These are phyloP conservation scores for Lenwebbia sp. DNA, from an alignment of 345 rosid species.

Conservation along the genomic window DNA sequence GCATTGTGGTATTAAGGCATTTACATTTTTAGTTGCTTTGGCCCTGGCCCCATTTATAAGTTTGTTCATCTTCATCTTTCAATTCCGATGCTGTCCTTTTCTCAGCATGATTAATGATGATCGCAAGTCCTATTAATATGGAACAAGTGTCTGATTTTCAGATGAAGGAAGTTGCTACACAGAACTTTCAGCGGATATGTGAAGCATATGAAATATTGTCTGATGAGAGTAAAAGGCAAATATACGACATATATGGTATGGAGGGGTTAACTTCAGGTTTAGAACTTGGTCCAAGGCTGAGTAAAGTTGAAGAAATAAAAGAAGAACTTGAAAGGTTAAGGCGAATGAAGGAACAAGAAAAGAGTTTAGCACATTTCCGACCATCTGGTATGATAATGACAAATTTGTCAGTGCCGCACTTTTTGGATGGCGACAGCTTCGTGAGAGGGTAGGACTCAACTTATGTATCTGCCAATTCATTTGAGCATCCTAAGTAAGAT, in stretches of 20 bases:
- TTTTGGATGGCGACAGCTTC: slow-evolving; percentile 72
- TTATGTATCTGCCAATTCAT: background rate
- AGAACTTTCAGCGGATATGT: slow-evolving; percentile 83
- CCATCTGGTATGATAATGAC: slow-evolving; percentile 66
- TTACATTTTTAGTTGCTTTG: background rate
- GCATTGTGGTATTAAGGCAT: background rate
- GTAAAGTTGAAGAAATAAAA: slow-evolving; percentile 71
- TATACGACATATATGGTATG: slow-evolving; percentile 92
- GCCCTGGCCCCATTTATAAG: background rate
- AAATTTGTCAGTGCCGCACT: slow-evolving; percentile 61
- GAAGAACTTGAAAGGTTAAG: slow-evolving; percentile 72
- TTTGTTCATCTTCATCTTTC: background rate
- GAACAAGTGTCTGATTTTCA: slow-evolving; percentile 6
- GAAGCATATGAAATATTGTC: slow-evolving; percentile 87
- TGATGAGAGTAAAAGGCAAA: slow-evolving; percentile 67
- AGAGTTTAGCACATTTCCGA: slow-evolving; percentile 43
- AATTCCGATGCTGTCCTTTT: background rate
- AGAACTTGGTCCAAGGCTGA: slow-evolving; percentile 81
- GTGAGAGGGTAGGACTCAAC: slow-evolving; percentile 57
- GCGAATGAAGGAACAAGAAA: slow-evolving; percentile 55
- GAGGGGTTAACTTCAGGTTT: slow-evolving; percentile 82
- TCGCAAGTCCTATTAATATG: background rate
- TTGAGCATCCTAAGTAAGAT: background rate
- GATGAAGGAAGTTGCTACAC: slow-evolving; percentile 90
- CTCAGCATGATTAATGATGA: background rate